Evolutionary conservation across 2,329 filamentous ascomycete species (phyloP), one percentile per base, ranked within the genome.

Genomic region (Aspergillus versicolor): DNA sequence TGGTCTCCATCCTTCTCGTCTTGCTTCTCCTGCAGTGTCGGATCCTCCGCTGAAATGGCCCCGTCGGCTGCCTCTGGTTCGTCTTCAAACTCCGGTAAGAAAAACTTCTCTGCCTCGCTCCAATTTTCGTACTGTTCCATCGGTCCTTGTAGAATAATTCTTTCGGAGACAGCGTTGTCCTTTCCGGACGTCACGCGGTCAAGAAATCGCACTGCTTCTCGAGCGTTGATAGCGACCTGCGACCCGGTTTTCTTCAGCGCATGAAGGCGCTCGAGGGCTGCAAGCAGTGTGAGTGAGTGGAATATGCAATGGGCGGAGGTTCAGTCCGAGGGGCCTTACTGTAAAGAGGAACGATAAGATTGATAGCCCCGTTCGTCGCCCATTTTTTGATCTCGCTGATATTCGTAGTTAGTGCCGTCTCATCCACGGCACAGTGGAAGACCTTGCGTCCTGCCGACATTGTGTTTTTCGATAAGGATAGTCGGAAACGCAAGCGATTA

Each of bases 331-430:
- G 50, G 32, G 38, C 69, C 73, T 63, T 73, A 82, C 80, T 81
- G 69, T 80, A 80, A 37, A 81, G 73, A 54, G 80, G 80, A 54
- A 82, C 78, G 54, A 81, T 75, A 40, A 82, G 74, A 59, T 75
- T 78, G 52, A 82, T 76, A 38, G 75, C 73, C 32, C 79, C 79
- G 54, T 79, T 76, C 24, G 76, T 73, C 49, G 79, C 78, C 77
- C 79, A 82, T 67, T 74, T 75, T 68, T 82, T 82, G 59, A 82
- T 78, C 65, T 81, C 79, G 56, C 77, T 77, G 61, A 82, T 79
- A 59, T 79, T 81, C 51, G 79, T 78, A 46, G 78, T 79, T 55
- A 82, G 67, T 47, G 78, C 79, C 50, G 79, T 81, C 63, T 81
- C 80, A 66, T 82, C 80, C 61, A 81, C 77, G 60, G 81, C 77